Evolutionary conservation across 2,329 filamentous ascomycete species (phyloP).

Genomic region (Mycosphaerella sp.): DNA sequence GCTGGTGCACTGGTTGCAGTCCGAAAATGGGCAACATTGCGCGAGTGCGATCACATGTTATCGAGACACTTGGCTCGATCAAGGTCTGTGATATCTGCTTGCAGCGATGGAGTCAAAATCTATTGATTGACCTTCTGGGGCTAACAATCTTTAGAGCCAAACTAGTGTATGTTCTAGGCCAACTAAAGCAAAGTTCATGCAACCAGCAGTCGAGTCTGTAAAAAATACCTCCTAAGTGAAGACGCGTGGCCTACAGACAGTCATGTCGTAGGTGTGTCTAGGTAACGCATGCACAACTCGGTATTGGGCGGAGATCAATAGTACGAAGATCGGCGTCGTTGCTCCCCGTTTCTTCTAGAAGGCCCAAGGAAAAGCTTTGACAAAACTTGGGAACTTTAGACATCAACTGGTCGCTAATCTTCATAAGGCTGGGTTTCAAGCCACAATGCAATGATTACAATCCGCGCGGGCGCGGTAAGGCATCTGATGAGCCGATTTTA

Average conservation of each 20-base stretch:
- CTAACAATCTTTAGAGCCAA: too few relatives aligned
- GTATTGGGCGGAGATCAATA: neutral
- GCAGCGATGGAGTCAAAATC: too few relatives aligned
- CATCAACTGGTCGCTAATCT: neutral
- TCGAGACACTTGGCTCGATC: neutral
- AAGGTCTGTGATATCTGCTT: neutral
- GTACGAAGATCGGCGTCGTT: neutral
- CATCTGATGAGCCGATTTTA: neutral
- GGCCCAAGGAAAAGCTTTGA: slow-evolving; percentile 10
- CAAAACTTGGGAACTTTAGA: slow-evolving; percentile 4
- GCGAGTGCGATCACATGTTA: neutral
- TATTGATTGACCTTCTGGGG: too few relatives aligned
- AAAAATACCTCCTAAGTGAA: neutral
- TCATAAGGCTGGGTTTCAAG: slow-evolving; percentile 4
- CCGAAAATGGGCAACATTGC: neutral
- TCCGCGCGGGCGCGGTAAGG: slow-evolving; percentile 3
- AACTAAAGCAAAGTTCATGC: neutral
- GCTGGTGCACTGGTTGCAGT: neutral
- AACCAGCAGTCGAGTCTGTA: neutral
- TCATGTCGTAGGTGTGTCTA: neutral
- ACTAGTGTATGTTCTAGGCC: too few relatives aligned
- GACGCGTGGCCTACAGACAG: neutral
- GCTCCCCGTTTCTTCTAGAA: slow-evolving; percentile 5
- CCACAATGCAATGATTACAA: neutral
- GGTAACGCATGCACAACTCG: neutral